A percentile compares a stretch with the other conserved stretches of the same genome.
These are phyloP conservation scores for Glycine tomentella DNA, from an alignment of 306 rosid species.

Conservation along the genomic window DNA sequence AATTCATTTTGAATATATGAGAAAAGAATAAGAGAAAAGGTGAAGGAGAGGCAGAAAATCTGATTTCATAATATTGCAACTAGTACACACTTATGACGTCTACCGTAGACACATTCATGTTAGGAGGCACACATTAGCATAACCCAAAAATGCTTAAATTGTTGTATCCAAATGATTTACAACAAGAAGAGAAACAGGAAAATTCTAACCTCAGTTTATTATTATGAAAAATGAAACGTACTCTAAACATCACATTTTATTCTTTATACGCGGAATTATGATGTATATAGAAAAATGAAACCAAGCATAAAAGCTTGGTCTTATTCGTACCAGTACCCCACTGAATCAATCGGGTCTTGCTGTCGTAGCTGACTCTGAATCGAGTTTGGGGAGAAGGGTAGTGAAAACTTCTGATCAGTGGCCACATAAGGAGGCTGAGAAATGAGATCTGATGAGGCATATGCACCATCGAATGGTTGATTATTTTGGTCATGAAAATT, in stretches of 20 bases:
- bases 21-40: not conserved
- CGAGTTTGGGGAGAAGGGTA: conserved; percentile 65
- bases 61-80: not conserved
- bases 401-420: conserved; percentile 62
- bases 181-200: not conserved
- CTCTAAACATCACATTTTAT: conserved; percentile 27
- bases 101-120: not conserved
- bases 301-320: conserved; percentile 21
- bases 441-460: conserved; percentile 58
- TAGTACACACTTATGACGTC: not conserved
- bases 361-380: conserved; percentile 66
- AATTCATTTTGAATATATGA: not conserved
- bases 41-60: not conserved
- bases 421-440: conserved; percentile 59
- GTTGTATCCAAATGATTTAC: not conserved
- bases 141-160: not conserved
- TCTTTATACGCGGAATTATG: conserved; percentile 19
- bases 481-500: conserved; percentile 46
- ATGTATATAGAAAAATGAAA: not conserved
- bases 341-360: conserved; percentile 61
- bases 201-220: not conserved
- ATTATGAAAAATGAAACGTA: not conserved
- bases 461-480: conserved; percentile 49
- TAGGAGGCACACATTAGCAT: not conserved
- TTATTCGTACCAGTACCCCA: conserved; percentile 53